A percentile compares a stretch with the other conserved stretches of the same genome.
phyloP scores from a whole-genome alignment of 768 basidiomycete genomes.

The Lactarius deliciosus region DNA sequence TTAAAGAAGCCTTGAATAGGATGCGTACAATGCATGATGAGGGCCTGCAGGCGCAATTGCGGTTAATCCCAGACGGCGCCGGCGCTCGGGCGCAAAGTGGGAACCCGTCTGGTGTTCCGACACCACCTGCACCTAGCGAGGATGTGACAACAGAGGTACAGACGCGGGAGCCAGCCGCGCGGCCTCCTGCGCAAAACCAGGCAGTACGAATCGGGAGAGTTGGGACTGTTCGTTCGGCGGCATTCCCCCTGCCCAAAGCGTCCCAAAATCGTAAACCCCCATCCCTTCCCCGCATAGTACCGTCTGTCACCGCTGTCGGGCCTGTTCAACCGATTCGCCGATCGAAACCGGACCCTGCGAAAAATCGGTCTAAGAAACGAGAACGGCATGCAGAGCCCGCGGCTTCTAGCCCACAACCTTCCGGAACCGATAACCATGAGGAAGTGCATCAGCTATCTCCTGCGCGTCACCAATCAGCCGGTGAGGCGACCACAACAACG shows the following conservation, averaged over 20 bases:
- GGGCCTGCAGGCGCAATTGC: slow-evolving; percentile 25
- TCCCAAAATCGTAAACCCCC: slow-evolving; percentile 13
- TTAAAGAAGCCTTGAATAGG: slow-evolving; percentile 26
- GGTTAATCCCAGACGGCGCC: slow-evolving; percentile 11
- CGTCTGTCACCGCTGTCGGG: neutral
- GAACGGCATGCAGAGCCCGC: slow-evolving; percentile 1
- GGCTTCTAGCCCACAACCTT: slow-evolving; percentile 4
- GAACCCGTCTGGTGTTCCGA: slow-evolving; percentile 7
- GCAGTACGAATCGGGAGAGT: slow-evolving; percentile 11
- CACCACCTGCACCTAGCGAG: slow-evolving; percentile 24
- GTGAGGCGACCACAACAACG: slow-evolving; percentile 9
- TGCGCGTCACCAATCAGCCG: slow-evolving; percentile 8
- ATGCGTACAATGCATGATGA: slow-evolving; percentile 27
- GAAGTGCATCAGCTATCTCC: slow-evolving; percentile 11
- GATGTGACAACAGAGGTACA: slow-evolving; percentile 21
- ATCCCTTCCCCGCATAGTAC: slow-evolving; percentile 10
- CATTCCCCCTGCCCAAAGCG: slow-evolving; percentile 23
- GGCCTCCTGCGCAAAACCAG: slow-evolving; percentile 21
- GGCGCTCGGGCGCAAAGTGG: slow-evolving; percentile 21
- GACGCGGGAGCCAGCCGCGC: slow-evolving; percentile 14
- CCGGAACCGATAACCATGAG: slow-evolving; percentile 19
- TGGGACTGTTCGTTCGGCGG: slow-evolving; percentile 3
- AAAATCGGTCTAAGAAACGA: slow-evolving; percentile 3
- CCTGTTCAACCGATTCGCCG: slow-evolving; percentile 12
- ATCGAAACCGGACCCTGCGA: slow-evolving; percentile 8